Evolutionary conservation across 257 asterid genomes (phyloP).

Genomic region (Buddleja alternifolia): DNA sequence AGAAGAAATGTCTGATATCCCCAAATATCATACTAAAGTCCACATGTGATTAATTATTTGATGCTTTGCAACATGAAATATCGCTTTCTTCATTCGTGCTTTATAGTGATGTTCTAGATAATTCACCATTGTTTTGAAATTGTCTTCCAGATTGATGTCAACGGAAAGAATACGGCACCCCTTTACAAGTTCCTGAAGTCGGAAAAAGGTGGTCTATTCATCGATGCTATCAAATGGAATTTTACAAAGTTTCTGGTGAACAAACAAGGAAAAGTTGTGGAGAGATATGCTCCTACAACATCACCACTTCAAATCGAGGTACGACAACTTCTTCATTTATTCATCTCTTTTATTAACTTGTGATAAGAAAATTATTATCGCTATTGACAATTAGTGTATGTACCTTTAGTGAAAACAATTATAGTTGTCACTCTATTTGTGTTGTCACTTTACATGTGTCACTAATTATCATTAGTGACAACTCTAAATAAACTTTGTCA

Average conservation of each 20-base stretch:
- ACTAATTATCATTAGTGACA: too few relatives aligned
- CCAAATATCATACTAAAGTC: too few relatives aligned
- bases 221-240: conserved; percentile 84
- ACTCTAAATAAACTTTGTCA: too few relatives aligned
- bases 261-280: conserved; percentile 75
- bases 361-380: too few relatives aligned
- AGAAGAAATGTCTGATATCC: neutral
- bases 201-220: conserved; percentile 60
- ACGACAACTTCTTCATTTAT: neutral
- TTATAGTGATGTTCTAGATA: neutral
- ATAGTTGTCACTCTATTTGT: too few relatives aligned
- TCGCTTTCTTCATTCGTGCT: neutral
- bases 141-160: conserved; percentile 67
- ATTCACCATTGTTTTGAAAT: neutral
- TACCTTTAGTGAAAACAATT: too few relatives aligned
- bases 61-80: neutral
- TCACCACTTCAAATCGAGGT: conserved; percentile 86
- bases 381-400: too few relatives aligned
- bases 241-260: conserved; percentile 80
- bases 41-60: neutral
- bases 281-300: conserved; percentile 71
- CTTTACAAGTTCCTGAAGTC: conserved; percentile 84
- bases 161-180: conserved; percentile 71
- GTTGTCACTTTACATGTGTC: too few relatives aligned
- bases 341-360: neutral